A percentile compares a stretch with the other conserved stretches of the same genome.
Evolutionary conservation across 1,284 basidiomycete species (phyloP).

Genomic region (Irpex sp.): DNA sequence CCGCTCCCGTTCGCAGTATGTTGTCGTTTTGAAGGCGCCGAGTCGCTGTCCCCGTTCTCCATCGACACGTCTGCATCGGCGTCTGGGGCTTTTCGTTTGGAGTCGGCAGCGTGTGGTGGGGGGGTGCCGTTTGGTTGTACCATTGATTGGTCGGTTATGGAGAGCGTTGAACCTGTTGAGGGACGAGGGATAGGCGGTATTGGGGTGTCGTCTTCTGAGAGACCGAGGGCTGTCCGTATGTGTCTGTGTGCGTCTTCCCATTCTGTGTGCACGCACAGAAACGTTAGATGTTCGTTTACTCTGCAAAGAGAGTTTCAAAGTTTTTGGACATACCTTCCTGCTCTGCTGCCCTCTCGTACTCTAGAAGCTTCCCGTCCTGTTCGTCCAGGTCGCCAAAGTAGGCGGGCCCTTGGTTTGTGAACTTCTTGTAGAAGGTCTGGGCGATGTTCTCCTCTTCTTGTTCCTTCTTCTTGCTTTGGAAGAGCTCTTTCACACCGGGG

Average conservation of each 20-base stretch:
- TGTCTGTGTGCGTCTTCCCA: conserved; percentile 69
- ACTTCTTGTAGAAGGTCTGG: conserved; percentile 82
- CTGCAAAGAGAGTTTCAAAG: not conserved
- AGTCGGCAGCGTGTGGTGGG: conserved; percentile 1
- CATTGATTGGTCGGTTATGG: conserved; percentile 18
- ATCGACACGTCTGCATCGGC: conserved; percentile 38
- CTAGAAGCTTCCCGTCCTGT: conserved; percentile 63
- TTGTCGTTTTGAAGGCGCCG: conserved; percentile 39
- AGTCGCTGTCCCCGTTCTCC: not conserved
- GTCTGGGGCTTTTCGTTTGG: conserved; percentile 50
- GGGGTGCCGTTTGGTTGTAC: conserved; percentile 10
- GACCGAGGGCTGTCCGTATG: conserved; percentile 53
- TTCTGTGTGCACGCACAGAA: conserved; percentile 36
- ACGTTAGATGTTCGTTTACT: not conserved
- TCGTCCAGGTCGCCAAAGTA: conserved; percentile 96
- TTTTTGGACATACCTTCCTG: conserved; percentile 57
- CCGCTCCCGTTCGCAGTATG: conserved; percentile 27
- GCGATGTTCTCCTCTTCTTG: conserved; percentile 84
- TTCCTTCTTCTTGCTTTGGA: conserved; percentile 78
- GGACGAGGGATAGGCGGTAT: conserved; percentile 51
- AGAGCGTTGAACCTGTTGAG: conserved; percentile 21
- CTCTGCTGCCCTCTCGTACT: conserved; percentile 71
- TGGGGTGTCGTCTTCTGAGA: conserved; percentile 43
- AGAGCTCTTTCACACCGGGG: conserved; percentile 93
- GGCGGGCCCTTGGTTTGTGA: conserved; percentile 80